Evolutionary conservation across 2,329 filamentous ascomycete species (phyloP).

Genomic region (Aureobasidium sp.): DNA sequence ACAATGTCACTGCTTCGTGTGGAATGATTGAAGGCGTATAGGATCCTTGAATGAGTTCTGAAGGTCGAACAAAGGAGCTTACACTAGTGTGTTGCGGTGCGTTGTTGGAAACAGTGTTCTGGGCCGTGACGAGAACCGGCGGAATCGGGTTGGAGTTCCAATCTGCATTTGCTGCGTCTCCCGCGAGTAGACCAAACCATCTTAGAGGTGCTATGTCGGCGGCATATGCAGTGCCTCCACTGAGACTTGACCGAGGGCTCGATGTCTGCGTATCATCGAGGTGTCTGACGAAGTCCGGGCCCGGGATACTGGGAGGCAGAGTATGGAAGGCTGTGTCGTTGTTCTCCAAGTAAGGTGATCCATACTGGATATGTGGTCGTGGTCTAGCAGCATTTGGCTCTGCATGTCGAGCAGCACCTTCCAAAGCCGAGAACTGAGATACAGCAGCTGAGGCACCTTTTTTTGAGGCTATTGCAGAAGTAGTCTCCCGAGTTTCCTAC

Average conservation of each 20-base stretch:
- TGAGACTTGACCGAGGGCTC: slow-evolving; percentile 15
- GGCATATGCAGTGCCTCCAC: slow-evolving; percentile 27
- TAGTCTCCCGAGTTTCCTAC: background rate
- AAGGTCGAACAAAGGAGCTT: slow-evolving; percentile 14
- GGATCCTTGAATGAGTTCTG: slow-evolving; percentile 4
- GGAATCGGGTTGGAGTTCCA: slow-evolving; percentile 14
- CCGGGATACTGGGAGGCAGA: background rate
- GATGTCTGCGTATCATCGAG: background rate
- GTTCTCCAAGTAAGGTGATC: background rate
- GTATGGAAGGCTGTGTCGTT: background rate
- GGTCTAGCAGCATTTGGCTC: background rate
- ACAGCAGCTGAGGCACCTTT: background rate
- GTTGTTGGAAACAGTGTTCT: background rate
- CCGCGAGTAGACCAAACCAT: slow-evolving; percentile 41
- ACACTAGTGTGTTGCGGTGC: background rate
- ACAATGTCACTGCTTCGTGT: slow-evolving; percentile 16
- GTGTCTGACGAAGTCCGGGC: background rate
- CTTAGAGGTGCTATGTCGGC: slow-evolving; percentile 37
- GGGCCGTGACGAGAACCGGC: background rate
- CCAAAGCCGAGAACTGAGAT: background rate
- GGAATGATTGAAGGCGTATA: slow-evolving; percentile 5
- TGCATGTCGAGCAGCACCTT: background rate
- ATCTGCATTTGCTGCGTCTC: slow-evolving; percentile 28
- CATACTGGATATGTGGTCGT: no score
- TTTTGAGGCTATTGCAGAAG: background rate